Conservation (phyloP, 1,139 yeast genomes). For the Nakaseomyces bracarensis region DNA sequence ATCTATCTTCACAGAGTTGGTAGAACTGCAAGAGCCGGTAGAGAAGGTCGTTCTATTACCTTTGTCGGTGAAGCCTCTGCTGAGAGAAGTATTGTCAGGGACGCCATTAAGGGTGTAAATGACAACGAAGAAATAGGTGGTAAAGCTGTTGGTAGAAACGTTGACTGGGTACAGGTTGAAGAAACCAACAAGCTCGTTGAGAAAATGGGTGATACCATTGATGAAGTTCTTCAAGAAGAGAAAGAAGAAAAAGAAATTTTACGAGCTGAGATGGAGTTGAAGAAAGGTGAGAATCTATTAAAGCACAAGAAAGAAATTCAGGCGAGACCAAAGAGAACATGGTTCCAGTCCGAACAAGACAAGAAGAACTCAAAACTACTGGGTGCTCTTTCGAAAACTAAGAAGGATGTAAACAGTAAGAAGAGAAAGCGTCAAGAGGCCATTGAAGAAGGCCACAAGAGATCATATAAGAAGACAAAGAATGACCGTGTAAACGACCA, state of each 20-base stretch:
- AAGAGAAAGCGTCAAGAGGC: slow-evolving; percentile 56
- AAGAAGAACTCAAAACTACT: slow-evolving; percentile 41
- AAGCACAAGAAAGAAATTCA: slow-evolving; percentile 75
- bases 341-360: slow-evolving; percentile 81
- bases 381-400: slow-evolving; percentile 36
- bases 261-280: slow-evolving; percentile 84
- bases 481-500: slow-evolving; percentile 48
- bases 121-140: slow-evolving; percentile 35
- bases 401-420: slow-evolving; percentile 43
- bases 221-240: slow-evolving; percentile 80
- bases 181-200: slow-evolving; percentile 53
- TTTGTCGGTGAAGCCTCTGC: slow-evolving; percentile 84
- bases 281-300: slow-evolving; percentile 75
- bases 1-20: slow-evolving; percentile 95
- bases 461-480: slow-evolving; percentile 62
- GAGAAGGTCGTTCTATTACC: slow-evolving; percentile 87
- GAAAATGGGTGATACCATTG: slow-evolving; percentile 49
- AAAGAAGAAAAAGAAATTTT: slow-evolving; percentile 77
- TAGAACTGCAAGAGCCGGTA: slow-evolving; percentile 98
- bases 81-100: slow-evolving; percentile 83
- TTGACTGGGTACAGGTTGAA: slow-evolving; percentile 81
- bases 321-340: slow-evolving; percentile 88
- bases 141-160: slow-evolving; percentile 70
- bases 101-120: slow-evolving; percentile 63
- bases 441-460: slow-evolving; percentile 37